Evolutionary conservation across 768 basidiomycete species (phyloP).

Genomic region (Leccinum subgranulosum): DNA sequence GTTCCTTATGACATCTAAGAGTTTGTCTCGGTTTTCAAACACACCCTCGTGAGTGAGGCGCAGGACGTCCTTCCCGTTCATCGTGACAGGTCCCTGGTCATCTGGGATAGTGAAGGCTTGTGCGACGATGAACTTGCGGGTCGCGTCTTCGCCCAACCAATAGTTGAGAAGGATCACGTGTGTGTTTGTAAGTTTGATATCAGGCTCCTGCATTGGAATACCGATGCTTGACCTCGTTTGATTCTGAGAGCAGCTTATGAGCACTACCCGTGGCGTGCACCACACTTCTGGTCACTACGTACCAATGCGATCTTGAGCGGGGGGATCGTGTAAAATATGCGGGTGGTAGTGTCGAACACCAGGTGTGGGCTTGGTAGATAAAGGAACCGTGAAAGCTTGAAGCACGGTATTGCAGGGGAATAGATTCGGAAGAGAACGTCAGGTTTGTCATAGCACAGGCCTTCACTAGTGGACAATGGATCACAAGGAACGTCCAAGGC

Average conservation of each 20-base stretch:
- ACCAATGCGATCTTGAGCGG: not conserved
- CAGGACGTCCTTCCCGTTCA: not conserved
- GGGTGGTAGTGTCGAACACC: not conserved
- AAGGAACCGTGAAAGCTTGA: not conserved
- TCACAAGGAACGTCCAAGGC: not conserved
- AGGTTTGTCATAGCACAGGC: too few relatives aligned
- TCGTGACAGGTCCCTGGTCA: not conserved
- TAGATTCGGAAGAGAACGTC: too few relatives aligned
- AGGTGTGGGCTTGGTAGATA: not conserved
- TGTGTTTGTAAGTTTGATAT: too few relatives aligned
- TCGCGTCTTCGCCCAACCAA: not conserved
- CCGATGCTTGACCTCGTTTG: not conserved
- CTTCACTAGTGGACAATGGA: not conserved
- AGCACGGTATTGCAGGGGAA: too few relatives aligned
- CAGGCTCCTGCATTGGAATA: not conserved
- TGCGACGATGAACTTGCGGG: not conserved
- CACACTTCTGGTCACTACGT: not conserved
- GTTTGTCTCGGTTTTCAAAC: not conserved
- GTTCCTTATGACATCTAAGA: not conserved
- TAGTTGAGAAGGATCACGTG: too few relatives aligned
- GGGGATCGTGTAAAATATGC: not conserved
- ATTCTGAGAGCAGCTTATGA: not conserved
- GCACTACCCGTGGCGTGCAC: not conserved
- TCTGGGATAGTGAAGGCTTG: not conserved
- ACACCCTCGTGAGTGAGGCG: not conserved